A percentile compares a stretch with the other conserved stretches of the same genome.
phyloP scores from a whole-genome alignment of 2,329 filamentous ascomycete genomes.

The Claviceps capensis region DNA sequence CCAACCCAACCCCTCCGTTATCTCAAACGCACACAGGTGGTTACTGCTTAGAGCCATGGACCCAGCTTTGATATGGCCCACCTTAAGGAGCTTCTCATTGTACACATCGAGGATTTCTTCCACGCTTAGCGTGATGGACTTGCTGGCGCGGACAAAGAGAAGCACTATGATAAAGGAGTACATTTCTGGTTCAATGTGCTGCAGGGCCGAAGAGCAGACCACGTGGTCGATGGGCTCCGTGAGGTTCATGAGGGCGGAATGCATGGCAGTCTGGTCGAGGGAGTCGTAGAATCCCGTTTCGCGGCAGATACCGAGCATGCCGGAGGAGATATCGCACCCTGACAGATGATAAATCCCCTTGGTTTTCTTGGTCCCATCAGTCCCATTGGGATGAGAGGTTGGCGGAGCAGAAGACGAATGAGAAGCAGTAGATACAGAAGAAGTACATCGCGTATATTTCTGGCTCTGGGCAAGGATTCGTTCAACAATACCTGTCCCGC shows the following conservation, averaged over 20 bases:
- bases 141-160: neutral
- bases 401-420: too few species aligned
- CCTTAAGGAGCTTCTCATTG: neutral
- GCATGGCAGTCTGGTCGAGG: neutral
- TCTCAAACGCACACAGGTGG: neutral
- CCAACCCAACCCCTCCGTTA: neutral
- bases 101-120: neutral
- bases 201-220: neutral
- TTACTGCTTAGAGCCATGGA: neutral
- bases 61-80: neutral
- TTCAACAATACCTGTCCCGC: neutral
- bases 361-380: too few species aligned
- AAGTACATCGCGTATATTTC: neutral
- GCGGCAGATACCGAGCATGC: neutral
- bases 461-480: neutral
- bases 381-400: too few species aligned
- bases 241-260: neutral
- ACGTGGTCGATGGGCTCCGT: neutral
- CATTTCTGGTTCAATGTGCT: neutral
- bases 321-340: neutral
- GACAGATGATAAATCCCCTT: neutral
- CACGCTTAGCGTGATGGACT: conserved; percentile 1
- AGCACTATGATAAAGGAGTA: neutral
- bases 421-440: neutral
- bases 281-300: neutral